Evolutionary conservation across 345 rosid species (phyloP).

Genomic region (Leavenworthia alabamica): DNA sequence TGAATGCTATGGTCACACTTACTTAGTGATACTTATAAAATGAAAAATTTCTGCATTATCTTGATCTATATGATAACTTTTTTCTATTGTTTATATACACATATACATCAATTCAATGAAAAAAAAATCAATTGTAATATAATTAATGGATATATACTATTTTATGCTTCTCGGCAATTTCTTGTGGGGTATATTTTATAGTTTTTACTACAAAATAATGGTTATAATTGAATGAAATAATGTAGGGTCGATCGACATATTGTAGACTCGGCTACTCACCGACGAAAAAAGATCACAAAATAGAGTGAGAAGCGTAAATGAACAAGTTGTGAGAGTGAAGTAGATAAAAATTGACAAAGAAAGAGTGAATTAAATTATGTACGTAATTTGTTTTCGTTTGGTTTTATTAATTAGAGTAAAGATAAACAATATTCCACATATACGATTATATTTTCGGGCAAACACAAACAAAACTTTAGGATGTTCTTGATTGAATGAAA

Average conservation of each 20-base stretch:
- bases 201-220: background rate
- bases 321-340: background rate
- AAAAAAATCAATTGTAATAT: background rate
- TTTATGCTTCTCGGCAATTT: background rate
- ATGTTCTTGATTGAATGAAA: background rate
- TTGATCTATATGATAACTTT: background rate
- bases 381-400: background rate
- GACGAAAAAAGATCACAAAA: background rate
- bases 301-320: background rate
- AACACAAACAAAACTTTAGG: background rate
- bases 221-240: background rate
- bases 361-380: background rate
- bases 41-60: no score
- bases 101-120: background rate
- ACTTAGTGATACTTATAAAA: no score
- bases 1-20: background rate
- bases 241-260: background rate
- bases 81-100: background rate
- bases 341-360: background rate
- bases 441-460: background rate
- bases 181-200: background rate
- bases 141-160: background rate
- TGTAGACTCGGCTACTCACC: background rate
- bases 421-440: background rate
- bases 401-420: background rate